These are phyloP conservation scores for Paraurostyla sp. DNA, from an alignment of 73 alveolate genomes.

Conservation along the genomic window DNA sequence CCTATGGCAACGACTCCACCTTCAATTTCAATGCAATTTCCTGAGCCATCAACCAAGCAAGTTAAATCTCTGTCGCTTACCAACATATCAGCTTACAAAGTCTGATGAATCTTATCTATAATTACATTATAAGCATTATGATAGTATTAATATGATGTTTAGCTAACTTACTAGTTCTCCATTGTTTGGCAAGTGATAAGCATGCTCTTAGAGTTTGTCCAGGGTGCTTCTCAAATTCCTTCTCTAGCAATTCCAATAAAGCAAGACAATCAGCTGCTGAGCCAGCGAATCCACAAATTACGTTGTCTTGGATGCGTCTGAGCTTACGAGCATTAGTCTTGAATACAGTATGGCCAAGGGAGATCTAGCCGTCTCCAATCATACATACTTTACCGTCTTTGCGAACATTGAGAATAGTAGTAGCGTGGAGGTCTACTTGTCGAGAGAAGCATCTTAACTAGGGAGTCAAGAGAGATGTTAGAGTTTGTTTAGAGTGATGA, in stretches of 20 bases:
- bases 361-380: constrained; percentile 82
- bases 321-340: constrained; percentile 75
- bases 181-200: constrained; percentile 76
- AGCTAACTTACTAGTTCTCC: constrained; percentile 81
- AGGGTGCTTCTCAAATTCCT: constrained; percentile 79
- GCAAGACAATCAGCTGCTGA: constrained; percentile 84
- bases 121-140: no score
- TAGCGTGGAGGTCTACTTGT: constrained; percentile 36
- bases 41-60: constrained; percentile 79
- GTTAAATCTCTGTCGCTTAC: constrained; percentile 76
- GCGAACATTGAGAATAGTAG: constrained; percentile 80
- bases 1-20: constrained; percentile 81
- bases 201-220: constrained; percentile 83
- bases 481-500: neutral
- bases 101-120: constrained; percentile 36
- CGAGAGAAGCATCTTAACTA: neutral
- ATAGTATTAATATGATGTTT: neutral
- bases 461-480: neutral
- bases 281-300: constrained; percentile 85
- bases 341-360: constrained; percentile 78
- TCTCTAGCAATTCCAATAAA: constrained; percentile 77
- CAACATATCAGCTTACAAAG: constrained; percentile 69
- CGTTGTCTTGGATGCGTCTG: constrained; percentile 70
- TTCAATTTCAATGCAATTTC: constrained; percentile 79
- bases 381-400: constrained; percentile 70